A percentile compares a stretch with the other conserved stretches of the same genome.
phyloP scores from a whole-genome alignment of 2,329 filamentous ascomycete genomes.

The Coleophoma cylindrospora region DNA sequence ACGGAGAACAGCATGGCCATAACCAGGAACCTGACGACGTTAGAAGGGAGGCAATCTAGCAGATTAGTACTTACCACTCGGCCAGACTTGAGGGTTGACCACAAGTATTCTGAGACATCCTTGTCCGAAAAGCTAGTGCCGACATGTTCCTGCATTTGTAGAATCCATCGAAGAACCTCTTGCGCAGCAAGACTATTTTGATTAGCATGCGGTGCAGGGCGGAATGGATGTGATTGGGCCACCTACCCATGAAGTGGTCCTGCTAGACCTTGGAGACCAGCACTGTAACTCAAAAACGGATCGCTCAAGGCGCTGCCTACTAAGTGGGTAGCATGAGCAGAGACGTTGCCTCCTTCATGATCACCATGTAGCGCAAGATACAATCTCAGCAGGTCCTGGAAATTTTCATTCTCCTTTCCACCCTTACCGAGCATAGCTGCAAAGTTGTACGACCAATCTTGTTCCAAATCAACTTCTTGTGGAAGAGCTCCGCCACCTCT shows the following conservation, averaged over 20 bases:
- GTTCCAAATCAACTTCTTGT: conserved; percentile 69
- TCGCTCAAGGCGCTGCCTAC: conserved; percentile 93
- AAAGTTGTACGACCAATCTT: conserved; percentile 99
- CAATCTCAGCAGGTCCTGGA: conserved; percentile 89
- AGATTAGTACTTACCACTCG: conserved; percentile 50
- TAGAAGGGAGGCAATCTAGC: not conserved
- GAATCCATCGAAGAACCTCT: conserved; percentile 93
- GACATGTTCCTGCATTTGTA: conserved; percentile 91
- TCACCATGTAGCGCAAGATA: conserved; percentile 97
- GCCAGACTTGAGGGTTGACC: conserved; percentile 87
- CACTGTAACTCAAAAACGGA: conserved; percentile 92
- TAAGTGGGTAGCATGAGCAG: conserved; percentile 89
- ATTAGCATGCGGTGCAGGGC: conserved; percentile 3
- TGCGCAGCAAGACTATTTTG: conserved; percentile 74
- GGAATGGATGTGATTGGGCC: not conserved
- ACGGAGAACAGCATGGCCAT: conserved; percentile 91
- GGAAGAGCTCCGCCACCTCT: conserved; percentile 71
- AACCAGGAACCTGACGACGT: conserved; percentile 64
- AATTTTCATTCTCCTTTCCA: conserved; percentile 82
- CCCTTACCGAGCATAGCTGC: conserved; percentile 92
- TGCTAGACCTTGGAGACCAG: conserved; percentile 89
- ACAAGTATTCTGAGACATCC: conserved; percentile 85
- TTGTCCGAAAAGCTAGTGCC: conserved; percentile 71
- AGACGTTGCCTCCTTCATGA: conserved; percentile 97
- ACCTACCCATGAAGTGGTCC: conserved; percentile 79